Evolutionary conservation across 768 basidiomycete genomes (phyloP).

Genomic region (Lentinula lateritia): DNA sequence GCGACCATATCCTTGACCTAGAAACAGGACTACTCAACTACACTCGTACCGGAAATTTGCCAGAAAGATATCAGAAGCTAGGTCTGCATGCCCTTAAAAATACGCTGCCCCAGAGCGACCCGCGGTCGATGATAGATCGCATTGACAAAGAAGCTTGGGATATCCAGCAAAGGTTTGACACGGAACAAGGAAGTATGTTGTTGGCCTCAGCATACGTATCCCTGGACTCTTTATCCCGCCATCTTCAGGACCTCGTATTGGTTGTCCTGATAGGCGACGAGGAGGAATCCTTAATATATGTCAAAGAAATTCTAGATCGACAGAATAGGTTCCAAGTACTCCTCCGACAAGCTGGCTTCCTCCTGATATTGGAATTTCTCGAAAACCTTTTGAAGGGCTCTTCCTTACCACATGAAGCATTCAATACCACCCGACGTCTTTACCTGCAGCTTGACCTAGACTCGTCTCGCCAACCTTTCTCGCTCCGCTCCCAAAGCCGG

Average conservation of each 20-base stretch:
- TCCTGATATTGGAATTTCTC: conserved; percentile 24
- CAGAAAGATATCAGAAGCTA: neutral
- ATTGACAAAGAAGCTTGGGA: neutral
- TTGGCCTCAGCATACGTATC: conserved; percentile 9
- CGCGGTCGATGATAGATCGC: neutral
- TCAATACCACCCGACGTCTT: conserved; percentile 31
- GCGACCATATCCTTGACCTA: conserved; percentile 18
- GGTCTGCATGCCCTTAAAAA: neutral
- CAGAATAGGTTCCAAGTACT: conserved; percentile 16
- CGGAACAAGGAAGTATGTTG: neutral
- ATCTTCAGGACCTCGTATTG: conserved; percentile 10
- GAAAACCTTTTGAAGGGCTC: conserved; percentile 8
- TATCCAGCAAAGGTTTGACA: neutral
- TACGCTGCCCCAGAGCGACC: neutral
- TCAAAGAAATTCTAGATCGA: conserved; percentile 14
- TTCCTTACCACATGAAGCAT: conserved; percentile 28
- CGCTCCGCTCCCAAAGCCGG: neutral
- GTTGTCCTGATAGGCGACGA: conserved; percentile 11
- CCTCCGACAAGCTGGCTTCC: conserved; percentile 26
- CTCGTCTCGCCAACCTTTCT: neutral
- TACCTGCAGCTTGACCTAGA: conserved; percentile 22
- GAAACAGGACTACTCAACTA: conserved; percentile 17
- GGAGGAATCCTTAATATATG: conserved; percentile 12
- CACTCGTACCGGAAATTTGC: conserved; percentile 10
- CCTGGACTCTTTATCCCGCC: conserved; percentile 12